Conservation (phyloP, 2,329 filamentous ascomycete genomes). For the Apiospora malaysiana region DNA sequence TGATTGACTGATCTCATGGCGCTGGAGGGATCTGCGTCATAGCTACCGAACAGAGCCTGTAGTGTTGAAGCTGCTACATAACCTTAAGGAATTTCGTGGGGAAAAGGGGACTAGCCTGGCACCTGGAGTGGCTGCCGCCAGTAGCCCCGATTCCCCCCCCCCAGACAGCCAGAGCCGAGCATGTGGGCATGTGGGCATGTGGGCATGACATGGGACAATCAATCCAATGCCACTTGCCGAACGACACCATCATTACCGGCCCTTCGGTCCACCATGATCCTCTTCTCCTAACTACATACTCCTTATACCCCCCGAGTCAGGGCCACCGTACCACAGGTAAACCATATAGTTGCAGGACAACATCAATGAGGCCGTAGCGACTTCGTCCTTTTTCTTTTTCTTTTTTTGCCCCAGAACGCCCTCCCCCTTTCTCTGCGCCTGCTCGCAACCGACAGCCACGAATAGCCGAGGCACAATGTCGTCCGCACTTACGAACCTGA, state of each 20-base stretch:
- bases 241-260: constrained; percentile 4
- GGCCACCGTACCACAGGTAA: background rate
- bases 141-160: background rate
- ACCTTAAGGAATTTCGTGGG: background rate
- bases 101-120: background rate
- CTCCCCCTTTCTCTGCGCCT: background rate
- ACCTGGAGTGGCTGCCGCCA: background rate
- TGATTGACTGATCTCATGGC: no score
- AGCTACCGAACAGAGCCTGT: no score
- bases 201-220: constrained; percentile 15
- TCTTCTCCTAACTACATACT: background rate
- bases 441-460: background rate
- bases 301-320: background rate
- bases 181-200: constrained; percentile 15
- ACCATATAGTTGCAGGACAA: background rate
- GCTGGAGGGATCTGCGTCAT: no score
- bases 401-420: constrained; percentile 1
- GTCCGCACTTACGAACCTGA: constrained; percentile 31
- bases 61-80: no score
- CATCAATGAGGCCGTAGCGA: constrained; percentile 16
- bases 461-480: constrained; percentile 39
- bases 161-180: background rate
- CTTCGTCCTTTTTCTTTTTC: no score
- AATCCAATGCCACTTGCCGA: constrained; percentile 10
- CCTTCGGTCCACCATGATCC: constrained; percentile 3